These are phyloP conservation scores for Rubroboletus satanas DNA, from an alignment of 768 basidiomycete genomes.

Conservation along the genomic window DNA sequence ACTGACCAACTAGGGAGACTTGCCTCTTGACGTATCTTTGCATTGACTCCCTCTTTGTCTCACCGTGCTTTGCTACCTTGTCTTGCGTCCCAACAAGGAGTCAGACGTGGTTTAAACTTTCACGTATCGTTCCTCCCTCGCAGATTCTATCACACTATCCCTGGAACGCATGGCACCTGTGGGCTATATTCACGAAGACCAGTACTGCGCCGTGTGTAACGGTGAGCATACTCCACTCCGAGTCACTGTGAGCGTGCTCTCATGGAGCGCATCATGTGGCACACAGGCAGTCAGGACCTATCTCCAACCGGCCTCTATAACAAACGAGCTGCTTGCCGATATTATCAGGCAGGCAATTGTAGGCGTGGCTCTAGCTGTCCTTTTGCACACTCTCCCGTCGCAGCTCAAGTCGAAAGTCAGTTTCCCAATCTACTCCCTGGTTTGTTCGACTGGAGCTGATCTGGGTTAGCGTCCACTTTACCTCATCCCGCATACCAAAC, in stretches of 20 bases:
- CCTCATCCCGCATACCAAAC: constrained; percentile 12
- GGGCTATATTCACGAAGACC: constrained; percentile 16
- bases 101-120: constrained; percentile 14
- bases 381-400: constrained; percentile 18
- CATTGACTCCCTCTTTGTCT: constrained; percentile 19
- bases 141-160: constrained; percentile 2
- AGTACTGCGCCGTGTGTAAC: constrained; percentile 1
- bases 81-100: constrained; percentile 34
- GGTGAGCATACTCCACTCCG: constrained; percentile 12
- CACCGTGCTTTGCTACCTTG: constrained; percentile 31
- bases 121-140: neutral
- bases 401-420: constrained; percentile 18
- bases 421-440: neutral
- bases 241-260: neutral
- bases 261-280: constrained; percentile 6
- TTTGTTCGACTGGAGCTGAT: constrained; percentile 9
- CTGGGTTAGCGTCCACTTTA: constrained; percentile 5
- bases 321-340: constrained; percentile 22
- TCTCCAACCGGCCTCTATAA: neutral
- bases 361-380: constrained; percentile 27
- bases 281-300: constrained; percentile 9
- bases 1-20: constrained; percentile 10
- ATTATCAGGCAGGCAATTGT: constrained; percentile 24
- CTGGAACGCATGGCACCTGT: constrained; percentile 9
- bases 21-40: constrained; percentile 17